Base-by-base conservation (phyloP, 257 asterid species). In the Ophiorrhiza pumila region DNA sequence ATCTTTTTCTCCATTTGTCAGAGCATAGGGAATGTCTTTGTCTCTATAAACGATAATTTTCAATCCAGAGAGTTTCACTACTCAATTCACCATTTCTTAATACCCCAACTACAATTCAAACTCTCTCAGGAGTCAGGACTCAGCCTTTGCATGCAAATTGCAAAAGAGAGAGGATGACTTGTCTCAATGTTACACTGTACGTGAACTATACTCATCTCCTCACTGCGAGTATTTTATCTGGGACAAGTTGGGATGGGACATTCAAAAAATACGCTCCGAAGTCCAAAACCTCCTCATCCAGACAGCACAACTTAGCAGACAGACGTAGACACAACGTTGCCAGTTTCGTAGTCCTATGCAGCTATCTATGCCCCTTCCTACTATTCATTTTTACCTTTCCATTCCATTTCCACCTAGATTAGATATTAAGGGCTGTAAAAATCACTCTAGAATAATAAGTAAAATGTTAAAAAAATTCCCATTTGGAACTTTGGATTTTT, bases 321-420 rank as follows among this genome's bases (percentile, higher is more conserved):
- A 64, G 85, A 86, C 90, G 90, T 83, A 85, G 89, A 83, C 90
- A 49, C 69, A 67, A 88, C 91, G 90, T 52, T 68, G 58, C 84
- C 46, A 32, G 20, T 55, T 69, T 55, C 27, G 22, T 5, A 27
- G 32, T 53, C 14, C 15, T 53, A 2, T 56, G 27, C 7, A 29
- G 14, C 31, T 12, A 57, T 15, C 41, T 58, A 27, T 45, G n/a
- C n/a, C n/a, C n/a, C n/a, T n/a, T n/a, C n/a, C n/a, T n/a, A n/a
- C n/a, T n/a, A n/a, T n/a, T n/a, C n/a, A n/a, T n/a, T n/a, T n/a
- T n/a, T n/a, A n/a, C n/a, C n/a, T n/a, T n/a, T n/a, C n/a, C n/a
- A n/a, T n/a, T n/a, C n/a, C n/a, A n/a, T 45, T 58, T 29, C 64
- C n/a, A 31, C 41, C 64, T n/a, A n/a, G n/a, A n/a, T n/a, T n/a